A percentile compares a stretch with the other conserved stretches of the same genome.
Evolutionary conservation across 495 filamentous ascomycete genomes (phyloP).

Genomic region (Ascodesmis nigricans): DNA sequence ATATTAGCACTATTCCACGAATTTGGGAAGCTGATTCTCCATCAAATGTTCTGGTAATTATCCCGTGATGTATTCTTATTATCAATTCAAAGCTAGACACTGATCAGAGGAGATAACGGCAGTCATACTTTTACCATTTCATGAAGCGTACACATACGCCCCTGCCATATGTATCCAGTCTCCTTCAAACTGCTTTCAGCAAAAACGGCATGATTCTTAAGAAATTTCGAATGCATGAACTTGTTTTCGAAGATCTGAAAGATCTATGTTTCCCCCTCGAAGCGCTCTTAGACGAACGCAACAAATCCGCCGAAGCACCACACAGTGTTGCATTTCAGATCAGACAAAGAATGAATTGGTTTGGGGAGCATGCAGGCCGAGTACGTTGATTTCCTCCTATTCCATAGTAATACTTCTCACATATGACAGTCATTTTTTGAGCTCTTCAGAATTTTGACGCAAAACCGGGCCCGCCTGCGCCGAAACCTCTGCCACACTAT

Average conservation of each 20-base stretch:
- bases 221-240: constrained; percentile 41
- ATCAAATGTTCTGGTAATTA: too few species aligned
- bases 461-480: constrained; percentile 74
- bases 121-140: constrained; percentile 50
- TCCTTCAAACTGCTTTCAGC: constrained; percentile 58
- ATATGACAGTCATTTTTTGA: constrained; percentile 49
- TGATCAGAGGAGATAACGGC: too few species aligned
- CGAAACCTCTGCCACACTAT: constrained; percentile 64
- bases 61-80: too few species aligned
- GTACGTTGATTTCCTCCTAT: constrained; percentile 24
- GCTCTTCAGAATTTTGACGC: constrained; percentile 57
- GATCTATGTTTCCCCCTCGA: constrained; percentile 53
- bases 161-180: constrained; percentile 57
- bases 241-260: constrained; percentile 58
- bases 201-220: constrained; percentile 44
- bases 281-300: constrained; percentile 45
- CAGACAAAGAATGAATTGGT: constrained; percentile 54
- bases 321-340: constrained; percentile 57
- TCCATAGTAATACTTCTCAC: too few species aligned
- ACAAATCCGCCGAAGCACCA: constrained; percentile 53
- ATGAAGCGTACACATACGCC: constrained; percentile 63
- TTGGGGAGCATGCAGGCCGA: constrained; percentile 47
- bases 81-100: too few species aligned
- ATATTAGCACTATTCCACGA: constrained; percentile 27
- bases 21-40: too few species aligned